Percentiles rank a stretch among this genome's conserved stretches.
phyloP scores from a whole-genome alignment of 805 yeast genomes.

The Scheffersomyces coipomensis region DNA sequence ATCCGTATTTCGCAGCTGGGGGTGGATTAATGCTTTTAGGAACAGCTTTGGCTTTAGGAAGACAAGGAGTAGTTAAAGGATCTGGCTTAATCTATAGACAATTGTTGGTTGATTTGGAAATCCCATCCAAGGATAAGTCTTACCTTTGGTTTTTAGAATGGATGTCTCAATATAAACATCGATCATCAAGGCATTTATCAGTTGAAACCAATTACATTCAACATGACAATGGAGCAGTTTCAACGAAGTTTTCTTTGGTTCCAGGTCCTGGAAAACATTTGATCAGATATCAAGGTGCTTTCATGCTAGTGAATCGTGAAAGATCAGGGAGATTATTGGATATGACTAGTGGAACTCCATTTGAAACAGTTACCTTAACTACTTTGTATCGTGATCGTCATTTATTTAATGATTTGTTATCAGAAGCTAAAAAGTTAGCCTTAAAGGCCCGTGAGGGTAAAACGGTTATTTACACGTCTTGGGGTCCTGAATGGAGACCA shows the following conservation, averaged over 20 bases:
- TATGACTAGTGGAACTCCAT: conserved; percentile 87
- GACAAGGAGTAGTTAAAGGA: conserved; percentile 63
- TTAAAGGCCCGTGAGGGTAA: conserved; percentile 84
- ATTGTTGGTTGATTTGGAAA: conserved; percentile 86
- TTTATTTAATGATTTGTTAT: conserved; percentile 66
- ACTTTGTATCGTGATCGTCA: conserved; percentile 80
- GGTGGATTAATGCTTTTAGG: conserved; percentile 96
- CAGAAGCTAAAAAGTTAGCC: conserved; percentile 84
- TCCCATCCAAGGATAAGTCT: conserved; percentile 89
- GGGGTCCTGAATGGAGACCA: conserved; percentile 99
- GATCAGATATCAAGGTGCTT: conserved; percentile 81
- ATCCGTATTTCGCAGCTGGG: conserved; percentile 98
- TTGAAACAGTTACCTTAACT: conserved; percentile 92
- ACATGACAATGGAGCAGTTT: conserved; percentile 89
- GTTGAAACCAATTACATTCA: conserved; percentile 86
- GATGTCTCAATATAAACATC: conserved; percentile 82
- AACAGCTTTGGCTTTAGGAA: conserved; percentile 76
- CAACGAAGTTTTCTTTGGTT: conserved; percentile 84
- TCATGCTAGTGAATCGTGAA: conserved; percentile 84
- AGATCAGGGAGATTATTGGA: conserved; percentile 87
- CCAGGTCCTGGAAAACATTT: conserved; percentile 98
- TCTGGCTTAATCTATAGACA: conserved; percentile 76
- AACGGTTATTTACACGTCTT: conserved; percentile 88
- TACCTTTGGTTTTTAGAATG: conserved; percentile 94
- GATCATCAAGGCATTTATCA: conserved; percentile 79